Evolutionary conservation across 164 flowering plant genomes (phyloP).

Genomic region (Tinospora cordifolia): DNA sequence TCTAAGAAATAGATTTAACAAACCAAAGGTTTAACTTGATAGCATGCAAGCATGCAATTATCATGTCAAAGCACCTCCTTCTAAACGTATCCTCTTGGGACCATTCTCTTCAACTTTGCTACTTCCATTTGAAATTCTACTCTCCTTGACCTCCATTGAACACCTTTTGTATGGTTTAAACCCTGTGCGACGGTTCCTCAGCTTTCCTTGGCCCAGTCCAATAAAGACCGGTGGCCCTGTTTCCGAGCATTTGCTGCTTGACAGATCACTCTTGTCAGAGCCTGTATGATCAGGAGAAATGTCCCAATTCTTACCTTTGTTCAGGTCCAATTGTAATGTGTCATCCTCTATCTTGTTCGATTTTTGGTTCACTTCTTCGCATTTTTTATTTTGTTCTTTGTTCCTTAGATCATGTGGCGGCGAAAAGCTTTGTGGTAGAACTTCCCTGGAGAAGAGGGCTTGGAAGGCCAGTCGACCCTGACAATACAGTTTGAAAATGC

Average conservation of each 20-base stretch:
- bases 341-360: slow-evolving; percentile 20
- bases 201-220: slow-evolving; percentile 47
- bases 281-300: slow-evolving; percentile 21
- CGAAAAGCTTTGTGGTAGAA: slow-evolving; percentile 87
- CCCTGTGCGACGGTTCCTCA: slow-evolving; percentile 54
- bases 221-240: slow-evolving; percentile 28
- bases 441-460: slow-evolving; percentile 71
- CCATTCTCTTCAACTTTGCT: slow-evolving; percentile 52
- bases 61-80: slow-evolving; percentile 52
- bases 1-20: slow-evolving; percentile 19
- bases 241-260: slow-evolving; percentile 14
- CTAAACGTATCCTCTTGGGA: slow-evolving; percentile 68
- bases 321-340: slow-evolving; percentile 33
- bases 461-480: slow-evolving; percentile 93
- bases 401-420: slow-evolving; percentile 37
- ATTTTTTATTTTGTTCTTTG: slow-evolving; percentile 19
- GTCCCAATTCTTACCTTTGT: slow-evolving; percentile 28
- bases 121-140: slow-evolving; percentile 24
- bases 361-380: slow-evolving; percentile 22
- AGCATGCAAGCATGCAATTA: slow-evolving; percentile 27
- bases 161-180: slow-evolving; percentile 96
- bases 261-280: slow-evolving; percentile 18
- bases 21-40: slow-evolving; percentile 20
- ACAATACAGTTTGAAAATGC: not conserved
- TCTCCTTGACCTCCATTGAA: slow-evolving; percentile 68